A percentile compares a stretch with the other conserved stretches of the same genome.
These are phyloP conservation scores for Cenchrus fungigraminus DNA, from an alignment of 176 grass and related monocot species.

Conservation along the genomic window DNA sequence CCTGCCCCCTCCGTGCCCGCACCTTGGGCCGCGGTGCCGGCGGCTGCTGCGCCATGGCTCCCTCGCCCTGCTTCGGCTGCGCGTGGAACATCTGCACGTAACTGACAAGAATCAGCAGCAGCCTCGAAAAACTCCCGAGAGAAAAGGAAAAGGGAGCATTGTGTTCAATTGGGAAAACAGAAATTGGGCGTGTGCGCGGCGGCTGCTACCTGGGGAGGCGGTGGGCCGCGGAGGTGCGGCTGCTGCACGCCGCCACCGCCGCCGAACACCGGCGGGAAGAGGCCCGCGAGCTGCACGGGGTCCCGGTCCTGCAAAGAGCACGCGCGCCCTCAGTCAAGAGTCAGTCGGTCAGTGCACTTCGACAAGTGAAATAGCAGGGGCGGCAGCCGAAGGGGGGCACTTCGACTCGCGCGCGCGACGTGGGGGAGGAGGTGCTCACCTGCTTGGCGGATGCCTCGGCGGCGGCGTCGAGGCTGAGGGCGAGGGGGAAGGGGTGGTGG, in stretches of 20 bases:
- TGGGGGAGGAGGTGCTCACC: constrained; percentile 12
- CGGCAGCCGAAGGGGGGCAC: background rate
- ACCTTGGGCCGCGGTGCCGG: constrained; percentile 80
- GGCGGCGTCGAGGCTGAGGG: constrained; percentile 73
- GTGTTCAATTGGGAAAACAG: background rate
- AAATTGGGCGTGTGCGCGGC: background rate
- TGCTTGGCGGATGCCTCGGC: constrained; percentile 59
- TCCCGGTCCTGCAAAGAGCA: constrained; percentile 67
- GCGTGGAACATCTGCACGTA: constrained; percentile 61
- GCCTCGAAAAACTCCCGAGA: background rate
- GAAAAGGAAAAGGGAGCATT: background rate
- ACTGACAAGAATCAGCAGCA: background rate
- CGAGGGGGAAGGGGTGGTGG: constrained; percentile 55
- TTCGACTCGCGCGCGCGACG: background rate
- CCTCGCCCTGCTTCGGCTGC: constrained; percentile 64
- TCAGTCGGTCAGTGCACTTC: background rate
- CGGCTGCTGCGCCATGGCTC: constrained; percentile 52
- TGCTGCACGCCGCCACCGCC: constrained; percentile 53
- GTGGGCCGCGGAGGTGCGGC: constrained; percentile 59
- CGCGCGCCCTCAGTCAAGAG: background rate
- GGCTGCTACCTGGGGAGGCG: constrained; percentile 58
- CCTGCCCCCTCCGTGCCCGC: constrained; percentile 80
- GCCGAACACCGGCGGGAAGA: constrained; percentile 70
- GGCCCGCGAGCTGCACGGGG: constrained; percentile 60
- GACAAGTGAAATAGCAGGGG: background rate